Base-by-base conservation (phyloP, 306 rosid genomes). In the Lotus japonicus region DNA sequence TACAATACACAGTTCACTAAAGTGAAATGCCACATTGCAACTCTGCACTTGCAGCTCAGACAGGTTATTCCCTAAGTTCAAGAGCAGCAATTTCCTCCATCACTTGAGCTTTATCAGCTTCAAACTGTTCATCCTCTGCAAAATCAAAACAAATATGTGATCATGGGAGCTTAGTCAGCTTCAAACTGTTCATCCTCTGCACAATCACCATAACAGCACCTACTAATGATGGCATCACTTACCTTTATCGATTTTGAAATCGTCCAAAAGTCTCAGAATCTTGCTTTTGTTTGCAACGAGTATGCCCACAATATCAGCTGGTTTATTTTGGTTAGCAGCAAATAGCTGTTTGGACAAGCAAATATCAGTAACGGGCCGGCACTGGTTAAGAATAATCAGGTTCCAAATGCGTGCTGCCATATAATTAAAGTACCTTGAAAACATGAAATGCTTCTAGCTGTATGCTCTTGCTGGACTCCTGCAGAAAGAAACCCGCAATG, bases 381-480 rank as follows among this genome's bases (percentile, higher is more conserved):
- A 15, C 51, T 12, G 52, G 41, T 38, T 46, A 7, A 51, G 41
- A 50, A n/a, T 21, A 49, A 68, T 13, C 11, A 64, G 56, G 56
- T 52, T 66, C 41, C 49, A 67, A 78, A 26, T 13, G 33, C 41
- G 52, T 70, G 17, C 43, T 42, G 12, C 16, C 15, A 10, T 49
- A 50, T 52, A 17, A 69, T 14, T 76, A 49, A 15, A 11, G 50
- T 84, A 94, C 99, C 99, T 94, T 94, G 77, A 90, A 94, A 65
- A 94, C 96, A 70, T 94, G 99, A 71, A 94, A 94, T 71, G 99
- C 97, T 78, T 94, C 99, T 13, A 90, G 77, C 81, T 90, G 99
- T 73, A 94, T 94, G 90, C 90, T 94, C 84, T 94, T 94, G 89
- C 99, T 94, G 28, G 94, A 83, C 67, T 94, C 99, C 99, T 94